A percentile compares a stretch with the other conserved stretches of the same genome.
Conservation (phyloP, 2,329 filamentous ascomycete species). For the Sarocladium kiliense region DNA sequence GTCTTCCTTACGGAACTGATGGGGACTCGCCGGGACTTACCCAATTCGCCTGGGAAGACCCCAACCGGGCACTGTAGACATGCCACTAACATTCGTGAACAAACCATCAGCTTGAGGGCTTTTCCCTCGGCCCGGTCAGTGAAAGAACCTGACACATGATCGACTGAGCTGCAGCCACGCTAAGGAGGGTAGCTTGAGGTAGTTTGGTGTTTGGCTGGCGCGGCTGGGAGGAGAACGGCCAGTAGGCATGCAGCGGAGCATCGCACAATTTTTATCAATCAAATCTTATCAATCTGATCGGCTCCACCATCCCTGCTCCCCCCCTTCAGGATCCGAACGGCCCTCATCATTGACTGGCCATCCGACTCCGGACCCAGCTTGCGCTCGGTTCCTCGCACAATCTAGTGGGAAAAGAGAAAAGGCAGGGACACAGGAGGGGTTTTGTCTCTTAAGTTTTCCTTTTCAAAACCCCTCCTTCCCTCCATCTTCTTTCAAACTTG, state of each 20-base stretch:
- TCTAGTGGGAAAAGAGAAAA: neutral
- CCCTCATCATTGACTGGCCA: neutral
- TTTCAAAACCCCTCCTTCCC: neutral
- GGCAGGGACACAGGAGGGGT: neutral
- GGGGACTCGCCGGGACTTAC: neutral
- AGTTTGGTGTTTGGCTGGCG: neutral
- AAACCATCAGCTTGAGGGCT: neutral
- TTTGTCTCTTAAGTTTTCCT: conserved; percentile 8
- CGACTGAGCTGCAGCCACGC: conserved; percentile 2
- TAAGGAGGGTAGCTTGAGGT: neutral
- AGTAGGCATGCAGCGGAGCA: too few species aligned
- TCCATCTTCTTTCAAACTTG: neutral
- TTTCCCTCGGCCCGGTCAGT: neutral
- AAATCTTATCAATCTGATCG: conserved; percentile 46
- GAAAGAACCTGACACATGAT: conserved; percentile 6
- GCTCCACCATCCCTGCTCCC: conserved; percentile 13
- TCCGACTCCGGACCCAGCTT: neutral
- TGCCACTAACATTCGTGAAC: neutral
- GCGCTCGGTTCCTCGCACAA: conserved; percentile 13
- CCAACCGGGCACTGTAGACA: neutral
- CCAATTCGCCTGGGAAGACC: neutral
- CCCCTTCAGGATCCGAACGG: neutral
- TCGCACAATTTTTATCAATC: conserved; percentile 35
- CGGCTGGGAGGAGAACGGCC: conserved; percentile 4
- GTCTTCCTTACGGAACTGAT: too few species aligned